Conservation (phyloP, 1,284 basidiomycete species). For the Boletus semigastroideus region DNA sequence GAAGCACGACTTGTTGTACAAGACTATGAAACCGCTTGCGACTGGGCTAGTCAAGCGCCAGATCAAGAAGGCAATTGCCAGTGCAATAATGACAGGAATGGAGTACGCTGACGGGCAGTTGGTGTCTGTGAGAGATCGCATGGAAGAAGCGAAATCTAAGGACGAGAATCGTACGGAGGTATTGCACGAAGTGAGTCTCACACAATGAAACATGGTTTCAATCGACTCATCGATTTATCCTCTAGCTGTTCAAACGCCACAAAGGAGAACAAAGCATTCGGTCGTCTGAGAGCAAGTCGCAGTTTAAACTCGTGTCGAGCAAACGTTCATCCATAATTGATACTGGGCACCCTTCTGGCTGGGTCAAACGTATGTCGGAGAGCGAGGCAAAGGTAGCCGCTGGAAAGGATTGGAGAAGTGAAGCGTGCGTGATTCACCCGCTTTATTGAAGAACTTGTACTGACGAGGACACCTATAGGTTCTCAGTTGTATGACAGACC, state of each 20-base stretch:
- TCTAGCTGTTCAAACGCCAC: slow-evolving; percentile 57
- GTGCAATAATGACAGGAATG: slow-evolving; percentile 76
- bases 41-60: slow-evolving; percentile 88
- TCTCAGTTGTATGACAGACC: slow-evolving; percentile 8
- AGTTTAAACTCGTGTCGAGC: slow-evolving; percentile 70
- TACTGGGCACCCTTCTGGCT: slow-evolving; percentile 67
- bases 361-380: slow-evolving; percentile 66
- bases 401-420: slow-evolving; percentile 65
- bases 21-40: slow-evolving; percentile 73
- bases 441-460: background rate
- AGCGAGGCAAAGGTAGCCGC: slow-evolving; percentile 48
- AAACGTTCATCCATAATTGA: slow-evolving; percentile 66
- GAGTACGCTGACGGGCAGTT: slow-evolving; percentile 89
- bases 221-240: background rate
- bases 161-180: slow-evolving; percentile 58
- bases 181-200: slow-evolving; percentile 59
- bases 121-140: slow-evolving; percentile 72
- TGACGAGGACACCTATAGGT: slow-evolving; percentile 12
- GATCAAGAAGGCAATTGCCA: slow-evolving; percentile 80
- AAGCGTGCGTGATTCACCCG: slow-evolving; percentile 46
- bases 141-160: slow-evolving; percentile 65
- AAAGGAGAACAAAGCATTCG: slow-evolving; percentile 48
- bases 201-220: background rate
- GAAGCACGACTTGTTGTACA: slow-evolving; percentile 92
- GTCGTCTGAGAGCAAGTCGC: slow-evolving; percentile 50